Evolutionary conservation across 73 alveolate species (phyloP), one percentile per base, ranked within the genome.

Genomic region (Paramecium sonneborni): DNA sequence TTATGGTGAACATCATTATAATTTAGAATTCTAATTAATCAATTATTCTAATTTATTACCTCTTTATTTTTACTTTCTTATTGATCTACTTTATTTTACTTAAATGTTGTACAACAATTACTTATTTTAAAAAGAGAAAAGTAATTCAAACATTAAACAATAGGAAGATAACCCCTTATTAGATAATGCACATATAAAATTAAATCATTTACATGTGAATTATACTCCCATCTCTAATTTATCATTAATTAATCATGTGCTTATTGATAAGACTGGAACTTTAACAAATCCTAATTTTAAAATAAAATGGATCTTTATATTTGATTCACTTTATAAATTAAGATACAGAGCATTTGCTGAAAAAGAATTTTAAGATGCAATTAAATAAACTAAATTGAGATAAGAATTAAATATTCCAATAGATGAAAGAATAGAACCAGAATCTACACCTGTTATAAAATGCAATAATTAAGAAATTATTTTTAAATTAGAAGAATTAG

Each of bases 191-290:
- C 52, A 34, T 20, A 20, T 1, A 1, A 28, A 18, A 10, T 68
- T 21, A 37, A 10, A 20, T 12, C 32, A 57, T 15, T 41, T 62
- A 18, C 23, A 62, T 30, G 30, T 76, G 20, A 88, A 72, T 69
- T 57, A 58, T 70, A 20, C 57, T 26, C 57, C 89, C 5, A 43
- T 88, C 11, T 38, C 91, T 1, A 85, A 72, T 43, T 57, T 88
- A 39, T 38, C 94, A 0, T 44, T 88, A 35, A 52, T 82, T 14
- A 88, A 88, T 26, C 94, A 88, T 28, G 84, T 69, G 0, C 28
- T 88, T 15, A 57, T 88, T 23, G 94, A 88, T 88, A 88, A 88
- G 46, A 88, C 94, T 37, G 94, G 94, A 1, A 88, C 94, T 8
- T 18, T 88, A 26, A 88, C 94, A 15, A 58, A 44, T 1, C 76